phyloP scores from a whole-genome alignment of 2,329 filamentous ascomycete genomes.

The Emydomyces testavorans region DNA sequence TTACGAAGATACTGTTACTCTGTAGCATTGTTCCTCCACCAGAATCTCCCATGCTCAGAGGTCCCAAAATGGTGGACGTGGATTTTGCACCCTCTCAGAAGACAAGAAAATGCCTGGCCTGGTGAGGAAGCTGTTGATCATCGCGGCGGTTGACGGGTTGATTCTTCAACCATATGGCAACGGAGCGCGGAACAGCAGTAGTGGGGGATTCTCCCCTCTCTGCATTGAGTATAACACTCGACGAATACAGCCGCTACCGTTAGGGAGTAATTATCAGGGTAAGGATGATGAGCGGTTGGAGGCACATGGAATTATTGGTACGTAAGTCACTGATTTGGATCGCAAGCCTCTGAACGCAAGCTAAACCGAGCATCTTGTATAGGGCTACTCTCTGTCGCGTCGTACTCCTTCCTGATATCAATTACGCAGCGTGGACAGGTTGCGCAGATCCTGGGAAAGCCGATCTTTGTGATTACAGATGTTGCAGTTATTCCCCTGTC shows the following conservation, averaged over 20 bases:
- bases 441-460: constrained; percentile 68
- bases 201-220: constrained; percentile 39
- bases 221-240: constrained; percentile 59
- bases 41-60: neutral
- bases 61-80: neutral
- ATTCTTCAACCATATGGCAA: constrained; percentile 61
- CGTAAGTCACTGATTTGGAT: constrained; percentile 5
- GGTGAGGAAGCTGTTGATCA: constrained; percentile 67
- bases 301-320: constrained; percentile 48
- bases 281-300: constrained; percentile 35
- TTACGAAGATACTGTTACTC: no score
- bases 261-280: constrained; percentile 20
- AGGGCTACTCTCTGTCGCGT: constrained; percentile 79
- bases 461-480: constrained; percentile 78
- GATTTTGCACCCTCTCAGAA: neutral
- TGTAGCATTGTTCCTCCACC: no score
- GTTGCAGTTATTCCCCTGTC: constrained; percentile 81
- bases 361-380: neutral
- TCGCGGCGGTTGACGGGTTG: constrained; percentile 71
- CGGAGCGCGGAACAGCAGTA: constrained; percentile 39
- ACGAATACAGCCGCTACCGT: constrained; percentile 39
- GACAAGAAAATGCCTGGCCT: constrained; percentile 55
- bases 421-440: constrained; percentile 82
- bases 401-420: constrained; percentile 69
- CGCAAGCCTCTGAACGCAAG: no score